Evolutionary conservation across 2,329 filamentous ascomycete species (phyloP).

Genomic region (Karstenula rhodostoma): DNA sequence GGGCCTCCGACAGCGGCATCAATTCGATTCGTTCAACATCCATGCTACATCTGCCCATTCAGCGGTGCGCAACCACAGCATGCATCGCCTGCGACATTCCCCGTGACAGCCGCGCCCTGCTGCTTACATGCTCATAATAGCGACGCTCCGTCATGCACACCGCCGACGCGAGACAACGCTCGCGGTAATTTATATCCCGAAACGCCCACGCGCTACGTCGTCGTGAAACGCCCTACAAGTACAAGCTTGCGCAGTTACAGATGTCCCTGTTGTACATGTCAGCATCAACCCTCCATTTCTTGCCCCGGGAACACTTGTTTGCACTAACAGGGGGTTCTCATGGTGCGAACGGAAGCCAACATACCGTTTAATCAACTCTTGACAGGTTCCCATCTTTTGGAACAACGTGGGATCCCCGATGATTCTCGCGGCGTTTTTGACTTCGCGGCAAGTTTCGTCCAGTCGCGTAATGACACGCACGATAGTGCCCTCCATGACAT

Average conservation of each 20-base stretch:
- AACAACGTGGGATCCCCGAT: constrained; percentile 94
- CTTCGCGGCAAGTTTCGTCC: constrained; percentile 95
- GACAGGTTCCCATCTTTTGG: constrained; percentile 94
- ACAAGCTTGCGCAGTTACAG: constrained; percentile 52
- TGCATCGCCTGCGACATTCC: background rate
- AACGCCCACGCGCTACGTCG: constrained; percentile 12
- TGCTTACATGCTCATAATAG: constrained; percentile 4
- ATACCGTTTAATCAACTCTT: constrained; percentile 97
- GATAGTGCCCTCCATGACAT: constrained; percentile 96
- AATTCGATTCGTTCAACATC: background rate
- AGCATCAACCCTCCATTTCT: constrained; percentile 23
- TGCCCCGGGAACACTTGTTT: constrained; percentile 14
- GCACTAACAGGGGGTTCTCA: background rate
- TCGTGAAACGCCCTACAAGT: constrained; percentile 37
- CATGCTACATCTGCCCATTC: constrained; percentile 5
- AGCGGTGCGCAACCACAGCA: background rate
- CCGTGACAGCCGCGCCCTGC: constrained; percentile 1
- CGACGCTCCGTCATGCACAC: constrained; percentile 8
- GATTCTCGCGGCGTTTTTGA: constrained; percentile 94
- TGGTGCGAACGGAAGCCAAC: constrained; percentile 56
- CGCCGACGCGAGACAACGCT: constrained; percentile 2
- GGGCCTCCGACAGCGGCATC: background rate
- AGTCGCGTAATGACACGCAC: constrained; percentile 92
- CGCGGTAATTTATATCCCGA: background rate
- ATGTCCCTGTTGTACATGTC: constrained; percentile 47